Evolutionary conservation across 2,329 filamentous ascomycete species (phyloP).

Genomic region (Hymenoscyphus fraxineus): DNA sequence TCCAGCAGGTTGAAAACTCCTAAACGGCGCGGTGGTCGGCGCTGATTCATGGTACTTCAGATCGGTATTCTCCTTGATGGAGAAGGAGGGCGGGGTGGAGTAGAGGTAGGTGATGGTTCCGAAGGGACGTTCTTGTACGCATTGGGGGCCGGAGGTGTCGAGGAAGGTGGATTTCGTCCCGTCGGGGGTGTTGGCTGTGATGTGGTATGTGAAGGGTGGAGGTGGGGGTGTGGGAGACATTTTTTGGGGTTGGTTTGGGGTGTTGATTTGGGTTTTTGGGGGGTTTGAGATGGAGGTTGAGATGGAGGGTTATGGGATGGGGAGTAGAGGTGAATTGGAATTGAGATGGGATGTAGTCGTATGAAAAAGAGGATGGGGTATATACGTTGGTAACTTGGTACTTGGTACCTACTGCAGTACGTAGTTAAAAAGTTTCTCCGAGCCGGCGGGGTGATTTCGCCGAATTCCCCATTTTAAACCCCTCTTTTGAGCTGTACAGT

Average conservation of each 20-base stretch:
- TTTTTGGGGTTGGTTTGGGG: not conserved
- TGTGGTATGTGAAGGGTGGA: not conserved
- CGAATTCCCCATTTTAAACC: no score
- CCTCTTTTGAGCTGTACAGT: no score
- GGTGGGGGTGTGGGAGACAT: not conserved
- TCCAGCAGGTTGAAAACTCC: constrained; percentile 14
- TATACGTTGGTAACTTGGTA: no score
- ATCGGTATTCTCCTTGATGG: constrained; percentile 12
- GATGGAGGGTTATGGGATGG: not conserved
- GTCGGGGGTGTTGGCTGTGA: constrained; percentile 9
- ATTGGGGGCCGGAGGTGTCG: not conserved
- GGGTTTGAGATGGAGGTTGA: not conserved
- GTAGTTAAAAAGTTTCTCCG: no score
- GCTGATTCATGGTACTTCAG: constrained; percentile 11
- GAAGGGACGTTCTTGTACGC: constrained; percentile 4
- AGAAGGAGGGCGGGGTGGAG: constrained; percentile 14
- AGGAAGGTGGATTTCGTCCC: constrained; percentile 7
- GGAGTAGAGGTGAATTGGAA: not conserved
- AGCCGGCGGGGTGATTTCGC: no score
- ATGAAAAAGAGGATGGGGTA: no score
- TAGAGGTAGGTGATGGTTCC: constrained; percentile 16
- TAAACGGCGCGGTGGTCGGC: constrained; percentile 1
- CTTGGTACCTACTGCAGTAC: no score
- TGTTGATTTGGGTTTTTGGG: not conserved
- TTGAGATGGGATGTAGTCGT: no score